Evolutionary conservation across 805 yeast genomes (phyloP).

Genomic region (Saturnispora sekii): DNA sequence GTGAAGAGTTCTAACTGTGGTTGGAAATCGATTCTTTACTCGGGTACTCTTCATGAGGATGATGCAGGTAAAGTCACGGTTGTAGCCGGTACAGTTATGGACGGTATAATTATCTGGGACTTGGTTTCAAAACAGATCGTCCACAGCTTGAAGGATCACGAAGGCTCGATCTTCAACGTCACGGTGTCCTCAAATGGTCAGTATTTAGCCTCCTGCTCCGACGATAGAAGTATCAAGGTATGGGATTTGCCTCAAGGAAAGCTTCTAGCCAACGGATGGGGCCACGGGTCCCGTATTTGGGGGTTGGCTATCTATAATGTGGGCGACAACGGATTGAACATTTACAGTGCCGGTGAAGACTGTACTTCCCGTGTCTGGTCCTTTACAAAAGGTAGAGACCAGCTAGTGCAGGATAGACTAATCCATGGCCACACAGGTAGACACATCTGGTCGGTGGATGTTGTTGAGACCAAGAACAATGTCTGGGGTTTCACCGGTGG

Average conservation of each 20-base stretch:
- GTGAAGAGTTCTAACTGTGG: conserved; percentile 34
- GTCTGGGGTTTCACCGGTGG: conserved; percentile 75
- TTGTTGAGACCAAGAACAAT: conserved; percentile 28
- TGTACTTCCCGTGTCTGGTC: conserved; percentile 77
- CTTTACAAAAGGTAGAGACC: conserved; percentile 23
- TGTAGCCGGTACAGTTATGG: conserved; percentile 91
- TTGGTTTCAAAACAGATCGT: conserved; percentile 32
- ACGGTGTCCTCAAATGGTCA: conserved; percentile 46
- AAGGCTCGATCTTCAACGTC: conserved; percentile 86
- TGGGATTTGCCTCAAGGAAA: conserved; percentile 55
- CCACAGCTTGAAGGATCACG: conserved; percentile 62
- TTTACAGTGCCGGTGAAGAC: conserved; percentile 78
- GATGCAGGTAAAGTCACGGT: conserved; percentile 33
- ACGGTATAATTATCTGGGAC: conserved; percentile 79
- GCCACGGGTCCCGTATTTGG: conserved; percentile 95
- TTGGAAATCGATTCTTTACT: conserved; percentile 78
- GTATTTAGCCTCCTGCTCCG: conserved; percentile 74
- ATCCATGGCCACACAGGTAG: conserved; percentile 74
- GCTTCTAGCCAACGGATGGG: conserved; percentile 80
- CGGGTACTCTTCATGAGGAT: conserved; percentile 60
- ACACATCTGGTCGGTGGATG: conserved; percentile 76
- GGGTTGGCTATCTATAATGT: conserved; percentile 45
- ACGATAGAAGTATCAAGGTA: conserved; percentile 79
- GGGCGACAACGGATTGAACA: conserved; percentile 17
- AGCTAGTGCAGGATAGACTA: conserved; percentile 35